Conservation (phyloP, 441 rosid species). For the Pelargonium cotyledonis region DNA sequence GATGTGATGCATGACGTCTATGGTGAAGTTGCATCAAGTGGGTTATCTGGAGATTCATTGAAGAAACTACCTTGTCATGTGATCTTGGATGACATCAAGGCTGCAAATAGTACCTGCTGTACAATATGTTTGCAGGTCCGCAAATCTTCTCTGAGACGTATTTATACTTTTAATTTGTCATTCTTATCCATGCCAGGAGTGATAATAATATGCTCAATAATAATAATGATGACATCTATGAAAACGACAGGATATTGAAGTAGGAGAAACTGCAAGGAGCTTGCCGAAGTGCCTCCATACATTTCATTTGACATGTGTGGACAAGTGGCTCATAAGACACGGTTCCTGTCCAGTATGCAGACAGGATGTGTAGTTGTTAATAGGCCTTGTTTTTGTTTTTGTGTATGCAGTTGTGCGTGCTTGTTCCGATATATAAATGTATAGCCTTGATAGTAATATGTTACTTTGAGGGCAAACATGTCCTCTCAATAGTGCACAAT, state of each 20-base stretch:
- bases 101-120: conserved; percentile 45
- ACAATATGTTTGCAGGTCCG: conserved; percentile 73
- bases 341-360: conserved; percentile 81
- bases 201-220: background rate
- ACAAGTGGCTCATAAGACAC: conserved; percentile 71
- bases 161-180: background rate
- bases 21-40: conserved; percentile 41
- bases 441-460: background rate
- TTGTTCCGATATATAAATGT: conserved; percentile 3
- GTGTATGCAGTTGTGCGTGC: conserved; percentile 11
- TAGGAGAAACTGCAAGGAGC: conserved; percentile 61
- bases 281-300: conserved; percentile 65
- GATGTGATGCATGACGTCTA: conserved; percentile 37
- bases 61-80: conserved; percentile 58
- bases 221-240: background rate
- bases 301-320: conserved; percentile 72
- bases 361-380: conserved; percentile 32
- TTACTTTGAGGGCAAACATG: background rate
- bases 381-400: background rate
- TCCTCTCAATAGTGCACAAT: background rate
- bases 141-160: background rate
- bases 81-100: conserved; percentile 44
- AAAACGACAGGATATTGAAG: conserved; percentile 42
- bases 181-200: background rate
- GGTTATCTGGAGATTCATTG: conserved; percentile 55